phyloP scores from a whole-genome alignment of 768 basidiomycete species.

The Russula sp. region DNA sequence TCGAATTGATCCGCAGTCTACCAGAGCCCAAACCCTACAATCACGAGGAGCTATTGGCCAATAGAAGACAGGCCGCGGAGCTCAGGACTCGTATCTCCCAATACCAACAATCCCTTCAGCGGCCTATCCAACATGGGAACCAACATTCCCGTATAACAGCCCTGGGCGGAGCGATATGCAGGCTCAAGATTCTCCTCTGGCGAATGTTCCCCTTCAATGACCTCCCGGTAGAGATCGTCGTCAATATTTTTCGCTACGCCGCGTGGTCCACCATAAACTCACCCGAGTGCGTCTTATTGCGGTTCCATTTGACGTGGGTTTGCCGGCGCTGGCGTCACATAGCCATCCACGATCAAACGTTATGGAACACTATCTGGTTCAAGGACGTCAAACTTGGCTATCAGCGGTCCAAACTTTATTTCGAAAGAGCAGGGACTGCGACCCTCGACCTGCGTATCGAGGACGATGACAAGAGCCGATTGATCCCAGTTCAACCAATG shows the following conservation, averaged over 20 bases:
- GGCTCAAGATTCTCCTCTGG: conserved; percentile 36
- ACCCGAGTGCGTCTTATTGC: conserved; percentile 34
- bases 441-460: conserved; percentile 62
- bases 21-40: conserved; percentile 21
- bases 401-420: conserved; percentile 52
- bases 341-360: conserved; percentile 31
- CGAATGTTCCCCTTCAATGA: conserved; percentile 54
- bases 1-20: conserved; percentile 1
- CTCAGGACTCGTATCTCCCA: conserved; percentile 17
- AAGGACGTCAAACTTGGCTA: conserved; percentile 47
- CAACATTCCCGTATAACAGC: background rate
- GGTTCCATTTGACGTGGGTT: conserved; percentile 55
- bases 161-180: conserved; percentile 18
- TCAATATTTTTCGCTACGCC: conserved; percentile 59
- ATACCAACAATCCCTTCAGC: background rate
- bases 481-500: conserved; percentile 34
- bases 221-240: conserved; percentile 63
- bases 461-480: conserved; percentile 35
- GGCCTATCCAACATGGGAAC: background rate
- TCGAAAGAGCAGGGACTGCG: conserved; percentile 54
- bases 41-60: background rate
- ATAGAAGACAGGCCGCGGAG: background rate
- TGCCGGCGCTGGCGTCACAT: conserved; percentile 42
- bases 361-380: conserved; percentile 60
- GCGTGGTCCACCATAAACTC: conserved; percentile 46